Conservation (phyloP, 1,284 basidiomycete genomes). For the Cutaneotrichosporon sp. region DNA sequence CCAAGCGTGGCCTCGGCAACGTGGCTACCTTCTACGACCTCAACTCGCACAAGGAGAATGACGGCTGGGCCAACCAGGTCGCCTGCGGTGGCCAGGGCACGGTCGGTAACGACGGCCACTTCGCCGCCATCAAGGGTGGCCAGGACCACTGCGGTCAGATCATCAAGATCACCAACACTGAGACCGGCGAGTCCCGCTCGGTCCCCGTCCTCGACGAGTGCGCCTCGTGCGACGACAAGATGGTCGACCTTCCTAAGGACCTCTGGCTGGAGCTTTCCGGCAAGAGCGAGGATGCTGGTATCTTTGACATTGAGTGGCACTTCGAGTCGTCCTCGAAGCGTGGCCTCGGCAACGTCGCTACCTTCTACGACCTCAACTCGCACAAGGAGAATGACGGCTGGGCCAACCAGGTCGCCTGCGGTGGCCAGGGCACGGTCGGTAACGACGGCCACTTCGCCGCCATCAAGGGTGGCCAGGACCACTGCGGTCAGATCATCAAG, state of each 20-base stretch:
- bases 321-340: no score
- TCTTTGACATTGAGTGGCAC: neutral
- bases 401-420: neutral
- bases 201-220: conserved; percentile 1
- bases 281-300: neutral
- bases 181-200: neutral
- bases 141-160: neutral
- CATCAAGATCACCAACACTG: neutral
- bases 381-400: neutral
- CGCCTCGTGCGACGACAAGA: neutral
- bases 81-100: neutral
- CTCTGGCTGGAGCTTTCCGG: neutral
- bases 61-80: neutral
- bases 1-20: neutral
- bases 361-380: neutral
- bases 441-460: neutral
- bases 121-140: conserved; percentile 2
- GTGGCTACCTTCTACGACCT: conserved; percentile 1
- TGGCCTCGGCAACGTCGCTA: neutral
- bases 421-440: neutral
- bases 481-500: neutral
- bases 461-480: conserved; percentile 1
- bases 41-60: neutral
- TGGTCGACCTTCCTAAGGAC: neutral
- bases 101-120: neutral